Percentiles rank a stretch among this genome's conserved stretches.
Conservation (phyloP, 2,329 filamentous ascomycete species). For the Colletotrichum australisinense region DNA sequence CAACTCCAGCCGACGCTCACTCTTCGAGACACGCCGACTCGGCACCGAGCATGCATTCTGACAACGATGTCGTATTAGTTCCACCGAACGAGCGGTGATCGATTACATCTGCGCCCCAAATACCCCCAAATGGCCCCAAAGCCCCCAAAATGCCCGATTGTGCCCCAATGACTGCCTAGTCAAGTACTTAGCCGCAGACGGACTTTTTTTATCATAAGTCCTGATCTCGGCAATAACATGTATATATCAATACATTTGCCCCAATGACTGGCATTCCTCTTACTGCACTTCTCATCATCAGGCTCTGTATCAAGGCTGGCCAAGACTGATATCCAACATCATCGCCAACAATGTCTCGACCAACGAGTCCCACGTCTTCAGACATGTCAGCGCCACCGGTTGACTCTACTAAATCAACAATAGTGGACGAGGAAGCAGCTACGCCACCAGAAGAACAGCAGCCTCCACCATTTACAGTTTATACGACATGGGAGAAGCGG, state of each 20-base stretch:
- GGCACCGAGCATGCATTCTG: slow-evolving; percentile 21
- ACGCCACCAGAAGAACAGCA: background rate
- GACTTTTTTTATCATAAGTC: background rate
- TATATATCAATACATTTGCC: slow-evolving; percentile 8
- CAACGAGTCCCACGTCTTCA: background rate
- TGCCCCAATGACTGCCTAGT: background rate
- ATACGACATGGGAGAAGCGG: slow-evolving; percentile 53
- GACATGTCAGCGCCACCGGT: background rate
- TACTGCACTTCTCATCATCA: background rate
- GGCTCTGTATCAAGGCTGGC: background rate
- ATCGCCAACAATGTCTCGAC: slow-evolving; percentile 5
- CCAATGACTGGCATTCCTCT: background rate
- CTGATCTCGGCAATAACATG: background rate
- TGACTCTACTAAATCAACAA: slow-evolving; percentile 5
- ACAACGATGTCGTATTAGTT: background rate
- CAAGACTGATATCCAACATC: background rate
- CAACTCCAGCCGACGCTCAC: background rate
- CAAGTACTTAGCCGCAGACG: background rate
- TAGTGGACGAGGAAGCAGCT: slow-evolving; percentile 27
- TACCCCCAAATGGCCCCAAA: background rate
- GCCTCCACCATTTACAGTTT: slow-evolving; percentile 49
- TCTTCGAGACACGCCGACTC: slow-evolving; percentile 13
- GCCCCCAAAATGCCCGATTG: background rate
- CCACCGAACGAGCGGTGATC: slow-evolving; percentile 2
- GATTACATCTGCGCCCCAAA: background rate